Percentiles rank a stretch among this genome's conserved stretches.
phyloP scores from a whole-genome alignment of 73 alveolate genomes.

The Stentor coeruleus region DNA sequence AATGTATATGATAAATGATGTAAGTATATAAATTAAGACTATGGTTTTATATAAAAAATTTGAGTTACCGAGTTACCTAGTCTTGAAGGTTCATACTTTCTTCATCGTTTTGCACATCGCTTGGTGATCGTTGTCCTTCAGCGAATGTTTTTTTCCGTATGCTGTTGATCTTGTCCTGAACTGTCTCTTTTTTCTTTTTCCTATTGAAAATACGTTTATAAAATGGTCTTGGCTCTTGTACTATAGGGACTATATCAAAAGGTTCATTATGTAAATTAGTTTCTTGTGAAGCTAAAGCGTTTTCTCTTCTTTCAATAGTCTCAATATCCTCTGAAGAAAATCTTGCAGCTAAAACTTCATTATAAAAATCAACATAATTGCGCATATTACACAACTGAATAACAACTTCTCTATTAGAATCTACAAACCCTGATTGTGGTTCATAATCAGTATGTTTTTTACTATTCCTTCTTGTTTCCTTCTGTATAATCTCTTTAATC shows the following conservation, averaged over 20 bases:
- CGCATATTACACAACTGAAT: not conserved
- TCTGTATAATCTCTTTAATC: not conserved
- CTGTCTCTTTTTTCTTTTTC: not conserved
- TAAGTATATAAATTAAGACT: no score
- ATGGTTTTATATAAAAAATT: no score
- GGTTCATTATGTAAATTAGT: no score
- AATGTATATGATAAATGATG: no score
- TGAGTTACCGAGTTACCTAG: no score
- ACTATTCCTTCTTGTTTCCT: not conserved
- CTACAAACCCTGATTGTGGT: conserved; percentile 2
- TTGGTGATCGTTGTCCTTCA: no score
- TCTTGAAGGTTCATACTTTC: no score
- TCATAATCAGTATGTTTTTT: not conserved
- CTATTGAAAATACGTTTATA: not conserved
- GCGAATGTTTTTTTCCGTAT: not conserved
- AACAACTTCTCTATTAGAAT: not conserved
- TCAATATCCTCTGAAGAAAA: not conserved
- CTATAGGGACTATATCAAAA: no score
- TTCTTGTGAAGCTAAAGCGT: not conserved
- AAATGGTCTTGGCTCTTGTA: not conserved
- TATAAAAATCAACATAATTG: not conserved
- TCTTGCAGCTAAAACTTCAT: not conserved
- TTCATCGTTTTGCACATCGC: no score
- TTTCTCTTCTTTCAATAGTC: not conserved
- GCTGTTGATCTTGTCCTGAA: not conserved